Evolutionary conservation across 179 eudicot genomes (phyloP), one percentile per base, ranked within the genome.

Genomic region (Patellifolia procumbens): DNA sequence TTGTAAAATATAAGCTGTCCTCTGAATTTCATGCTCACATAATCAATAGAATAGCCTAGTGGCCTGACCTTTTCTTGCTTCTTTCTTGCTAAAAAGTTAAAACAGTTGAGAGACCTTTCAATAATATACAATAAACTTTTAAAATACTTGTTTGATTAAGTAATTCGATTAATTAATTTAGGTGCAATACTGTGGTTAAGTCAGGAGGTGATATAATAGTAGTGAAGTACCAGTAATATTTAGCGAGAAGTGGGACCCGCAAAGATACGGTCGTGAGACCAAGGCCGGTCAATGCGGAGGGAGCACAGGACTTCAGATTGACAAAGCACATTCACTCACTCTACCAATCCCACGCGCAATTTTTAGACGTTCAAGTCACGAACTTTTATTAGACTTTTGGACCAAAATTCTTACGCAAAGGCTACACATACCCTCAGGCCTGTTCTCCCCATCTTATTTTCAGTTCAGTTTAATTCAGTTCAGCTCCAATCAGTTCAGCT

Each of bases 201-300:
- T 45, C 56, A 68, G 56, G 55, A 68, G 70, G 16, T 32, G 22
- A 66, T 39, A 65, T 10, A 8, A 61, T 16, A 34, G 12, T n/a
- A n/a, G n/a, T n/a, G n/a, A n/a, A n/a, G n/a, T 13, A 34, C 20
- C 35, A 64, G 11, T 10, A 28, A 20, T 34, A 77, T 65, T 52
- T 42, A 79, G 61, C 1, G 20, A 22, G 55, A 39, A 68, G 70
- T 39, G 74, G 75, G 65, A 0, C 78, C 82, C 78, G 3, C 64
- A 74, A 46, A 79, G 78, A 79, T 79, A 79, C 82, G 75, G 82
- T 79, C 82, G 35, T 49, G 55, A 79, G 82, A 79, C 82, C 77
- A 15, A 63, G 43, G 9, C 62, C 82, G 82, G 78, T 79, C 82
- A 79, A 79, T 74, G 74, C 82, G 82, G 82, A 74, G 70, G 68